phyloP scores from a whole-genome alignment of 768 basidiomycete genomes.

The Podaxis mareebaensis region DNA sequence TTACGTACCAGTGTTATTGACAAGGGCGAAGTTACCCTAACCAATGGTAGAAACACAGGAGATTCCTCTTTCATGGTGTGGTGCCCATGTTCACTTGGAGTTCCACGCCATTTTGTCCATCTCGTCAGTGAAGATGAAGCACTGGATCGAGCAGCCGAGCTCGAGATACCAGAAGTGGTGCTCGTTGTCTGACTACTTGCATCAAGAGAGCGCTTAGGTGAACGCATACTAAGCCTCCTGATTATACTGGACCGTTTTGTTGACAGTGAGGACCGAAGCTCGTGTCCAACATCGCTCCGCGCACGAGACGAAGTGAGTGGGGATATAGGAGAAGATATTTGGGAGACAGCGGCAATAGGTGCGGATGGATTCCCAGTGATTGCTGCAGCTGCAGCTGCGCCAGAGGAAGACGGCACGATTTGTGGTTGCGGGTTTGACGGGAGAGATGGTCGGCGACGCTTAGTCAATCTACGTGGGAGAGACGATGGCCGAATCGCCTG shows the following conservation, averaged over 20 bases:
- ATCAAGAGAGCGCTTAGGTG: constrained; percentile 3
- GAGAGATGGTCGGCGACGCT: constrained; percentile 10
- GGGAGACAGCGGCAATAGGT: constrained; percentile 1
- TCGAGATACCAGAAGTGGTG: background rate
- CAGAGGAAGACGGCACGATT: constrained; percentile 14
- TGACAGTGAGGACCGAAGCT: background rate
- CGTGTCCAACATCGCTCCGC: constrained; percentile 14
- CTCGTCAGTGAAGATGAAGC: background rate
- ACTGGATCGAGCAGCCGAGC: background rate
- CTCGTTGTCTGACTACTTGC: background rate
- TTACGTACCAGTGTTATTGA: constrained; percentile 5
- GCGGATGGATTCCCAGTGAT: constrained; percentile 3
- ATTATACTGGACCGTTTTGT: constrained; percentile 11
- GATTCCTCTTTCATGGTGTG: background rate
- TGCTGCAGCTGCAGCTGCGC: constrained; percentile 14
- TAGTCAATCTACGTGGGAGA: constrained; percentile 7
- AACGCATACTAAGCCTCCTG: constrained; percentile 15
- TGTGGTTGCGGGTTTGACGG: constrained; percentile 11
- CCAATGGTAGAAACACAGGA: constrained; percentile 9
- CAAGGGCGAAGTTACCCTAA: constrained; percentile 14
- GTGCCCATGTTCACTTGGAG: background rate
- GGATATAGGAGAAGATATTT: constrained; percentile 6
- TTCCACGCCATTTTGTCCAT: constrained; percentile 11
- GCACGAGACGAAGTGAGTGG: background rate
- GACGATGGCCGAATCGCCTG: background rate